These are phyloP conservation scores for Fusarium metavorans DNA, from an alignment of 2,329 filamentous ascomycete genomes.

Conservation along the genomic window DNA sequence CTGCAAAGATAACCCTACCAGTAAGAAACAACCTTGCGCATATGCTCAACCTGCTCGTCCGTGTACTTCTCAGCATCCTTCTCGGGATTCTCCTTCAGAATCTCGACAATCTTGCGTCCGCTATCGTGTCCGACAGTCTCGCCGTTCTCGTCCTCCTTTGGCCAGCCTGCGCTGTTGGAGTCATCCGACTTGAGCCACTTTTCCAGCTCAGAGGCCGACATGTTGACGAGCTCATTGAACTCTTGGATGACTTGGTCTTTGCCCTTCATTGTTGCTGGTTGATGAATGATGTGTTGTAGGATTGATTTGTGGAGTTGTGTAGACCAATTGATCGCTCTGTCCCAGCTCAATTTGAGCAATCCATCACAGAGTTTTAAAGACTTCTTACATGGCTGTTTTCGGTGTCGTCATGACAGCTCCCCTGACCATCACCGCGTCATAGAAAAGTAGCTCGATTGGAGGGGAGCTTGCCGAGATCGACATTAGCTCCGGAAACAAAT, in stretches of 20 bases:
- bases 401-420: slow-evolving; percentile 36
- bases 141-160: slow-evolving; percentile 66
- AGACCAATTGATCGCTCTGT: background rate
- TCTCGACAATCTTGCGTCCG: slow-evolving; percentile 72
- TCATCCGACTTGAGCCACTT: slow-evolving; percentile 71
- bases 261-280: slow-evolving; percentile 38
- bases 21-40: slow-evolving; percentile 73
- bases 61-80: slow-evolving; percentile 69
- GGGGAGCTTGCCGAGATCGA: slow-evolving; percentile 16
- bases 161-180: slow-evolving; percentile 70
- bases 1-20: slow-evolving; percentile 51
- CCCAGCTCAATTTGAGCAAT: background rate
- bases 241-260: slow-evolving; percentile 58
- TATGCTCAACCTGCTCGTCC: slow-evolving; percentile 66
- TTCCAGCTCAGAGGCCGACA: slow-evolving; percentile 70
- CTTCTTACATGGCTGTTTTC: slow-evolving; percentile 9
- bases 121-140: slow-evolving; percentile 75
- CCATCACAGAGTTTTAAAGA: slow-evolving; percentile 15
- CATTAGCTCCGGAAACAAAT: slow-evolving; percentile 7
- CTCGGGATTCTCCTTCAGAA: slow-evolving; percentile 70
- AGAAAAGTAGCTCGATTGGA: slow-evolving; percentile 18
- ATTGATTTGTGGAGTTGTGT: background rate
- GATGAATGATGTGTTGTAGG: too few species aligned
- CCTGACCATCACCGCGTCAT: slow-evolving; percentile 34
- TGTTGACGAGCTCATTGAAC: slow-evolving; percentile 76